Percentiles rank a stretch among this genome's conserved stretches.
Conservation (phyloP, 768 basidiomycete species). For the Calocybe cyanea region DNA sequence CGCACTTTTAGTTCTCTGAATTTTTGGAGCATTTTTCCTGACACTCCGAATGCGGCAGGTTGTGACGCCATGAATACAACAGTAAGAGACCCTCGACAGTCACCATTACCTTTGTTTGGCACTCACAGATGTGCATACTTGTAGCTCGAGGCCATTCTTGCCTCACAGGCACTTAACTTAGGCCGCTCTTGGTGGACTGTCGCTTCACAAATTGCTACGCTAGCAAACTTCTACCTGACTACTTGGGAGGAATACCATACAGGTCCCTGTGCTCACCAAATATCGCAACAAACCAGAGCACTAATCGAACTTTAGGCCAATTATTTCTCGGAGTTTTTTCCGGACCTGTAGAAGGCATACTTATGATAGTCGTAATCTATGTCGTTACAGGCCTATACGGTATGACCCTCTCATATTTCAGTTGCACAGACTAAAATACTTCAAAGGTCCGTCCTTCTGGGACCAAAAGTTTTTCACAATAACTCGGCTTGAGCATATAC, state of each 20-base stretch:
- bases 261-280: conserved; percentile 30
- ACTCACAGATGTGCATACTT: neutral
- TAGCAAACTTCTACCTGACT: conserved; percentile 78
- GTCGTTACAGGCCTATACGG: conserved; percentile 75
- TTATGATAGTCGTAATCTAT: conserved; percentile 79
- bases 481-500: conserved; percentile 48
- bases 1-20: conserved; percentile 11
- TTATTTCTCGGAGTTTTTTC: conserved; percentile 92
- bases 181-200: conserved; percentile 98
- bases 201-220: conserved; percentile 71
- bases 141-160: conserved; percentile 85
- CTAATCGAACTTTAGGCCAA: conserved; percentile 47
- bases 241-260: conserved; percentile 91
- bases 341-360: conserved; percentile 94
- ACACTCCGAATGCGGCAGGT: conserved; percentile 37
- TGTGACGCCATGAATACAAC: conserved; percentile 96
- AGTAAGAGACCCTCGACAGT: conserved; percentile 33
- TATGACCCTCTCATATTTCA: conserved; percentile 22
- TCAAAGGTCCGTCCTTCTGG: conserved; percentile 75
- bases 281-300: neutral
- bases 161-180: conserved; percentile 81
- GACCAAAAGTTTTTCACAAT: conserved; percentile 64
- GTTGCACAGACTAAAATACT: neutral
- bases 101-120: too few species aligned
- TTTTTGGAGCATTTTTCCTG: neutral